Evolutionary conservation across 2,329 filamentous ascomycete species (phyloP), one percentile per base, ranked within the genome.

Genomic region (Xylariales sp.): DNA sequence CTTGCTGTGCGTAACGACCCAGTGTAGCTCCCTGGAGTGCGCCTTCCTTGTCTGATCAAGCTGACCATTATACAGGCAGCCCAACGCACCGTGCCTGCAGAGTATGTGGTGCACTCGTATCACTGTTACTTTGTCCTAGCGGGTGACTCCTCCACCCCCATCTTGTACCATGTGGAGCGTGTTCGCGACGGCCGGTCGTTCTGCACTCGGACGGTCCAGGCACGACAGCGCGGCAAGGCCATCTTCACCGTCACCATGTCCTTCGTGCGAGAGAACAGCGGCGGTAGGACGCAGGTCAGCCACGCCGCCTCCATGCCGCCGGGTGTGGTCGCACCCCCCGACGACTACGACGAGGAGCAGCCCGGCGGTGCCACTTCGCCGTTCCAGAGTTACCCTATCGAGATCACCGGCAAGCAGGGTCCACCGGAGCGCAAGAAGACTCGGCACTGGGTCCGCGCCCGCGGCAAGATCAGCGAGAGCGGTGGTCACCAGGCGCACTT

Each of bases 121-220:
- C 93, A 98, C 74, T 97, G 93, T 76, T 98, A 97, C 70, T 98
- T 98, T 62, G 82, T 98, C 23, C 81, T 97, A 2, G 90, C 91
- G 5, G 93, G 93, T 19, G 86, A 91, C 55, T 74, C 80, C 11
- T 79, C 85, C 43, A 83, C 93, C 14, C 91, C 93, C 21, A 85
- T 97, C 48, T 74, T 96, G 45, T 97, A 95, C 68, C 88, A 96
- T 58, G 93, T 98, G 32, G 93, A 97, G 68, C 79, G 87, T 37
- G 88, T 98, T 33, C 83, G 93, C 39, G 88, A 95, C 57, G 93
- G 93, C 7, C 81, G 84, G 42, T 90, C 85, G 36, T 98, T 90
- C 61, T 83, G 88, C 38, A 97, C 93, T 25, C 76, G 93, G 38
- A 97, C 91, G 1, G 93, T 98, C n/a, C 91, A 97, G 65, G 93